Conservation (phyloP, 495 filamentous ascomycete genomes). For the Amorphotheca resinae region DNA sequence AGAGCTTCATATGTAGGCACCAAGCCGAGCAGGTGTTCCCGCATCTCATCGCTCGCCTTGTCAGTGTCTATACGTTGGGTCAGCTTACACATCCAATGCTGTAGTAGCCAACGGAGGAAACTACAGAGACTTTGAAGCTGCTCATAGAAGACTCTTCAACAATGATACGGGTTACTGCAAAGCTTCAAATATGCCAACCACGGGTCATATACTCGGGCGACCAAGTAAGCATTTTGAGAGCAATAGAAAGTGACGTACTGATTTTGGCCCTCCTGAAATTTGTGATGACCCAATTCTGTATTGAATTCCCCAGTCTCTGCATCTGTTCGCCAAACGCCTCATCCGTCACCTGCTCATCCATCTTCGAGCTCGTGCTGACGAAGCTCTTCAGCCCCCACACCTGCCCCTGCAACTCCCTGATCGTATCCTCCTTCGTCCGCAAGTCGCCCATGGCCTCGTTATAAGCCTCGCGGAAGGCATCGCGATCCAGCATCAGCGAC, state of each 20-base stretch:
- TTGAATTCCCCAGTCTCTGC: conserved; percentile 36
- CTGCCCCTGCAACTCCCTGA: conserved; percentile 28
- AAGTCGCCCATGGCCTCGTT: conserved; percentile 26
- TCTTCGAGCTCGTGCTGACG: conserved; percentile 36
- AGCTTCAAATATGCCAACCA: too few relatives aligned
- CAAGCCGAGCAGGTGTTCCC: conserved; percentile 28
- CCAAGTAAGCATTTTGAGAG: too few relatives aligned
- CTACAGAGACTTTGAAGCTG: too few relatives aligned
- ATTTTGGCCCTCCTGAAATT: conserved; percentile 40
- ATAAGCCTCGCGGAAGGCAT: conserved; percentile 31
- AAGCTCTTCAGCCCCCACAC: conserved; percentile 42
- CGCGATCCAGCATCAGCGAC: conserved; percentile 26
- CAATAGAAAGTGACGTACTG: too few relatives aligned
- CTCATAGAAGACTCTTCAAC: too few relatives aligned
- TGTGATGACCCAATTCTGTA: conserved; percentile 47
- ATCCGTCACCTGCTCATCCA: conserved; percentile 38
- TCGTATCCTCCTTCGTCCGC: conserved; percentile 30
- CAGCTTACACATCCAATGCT: too few relatives aligned
- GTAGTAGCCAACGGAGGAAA: too few relatives aligned
- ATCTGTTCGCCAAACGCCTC: conserved; percentile 38
- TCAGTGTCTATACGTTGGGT: conserved; percentile 25
- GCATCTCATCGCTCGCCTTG: conserved; percentile 23
- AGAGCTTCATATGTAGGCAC: conserved; percentile 40
- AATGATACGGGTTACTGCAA: too few relatives aligned
- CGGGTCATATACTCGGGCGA: too few relatives aligned